Percentiles rank a stretch among this genome's conserved stretches.
Evolutionary conservation across 208 protist species (phyloP).

Genomic region (Trypanosoma mega): DNA sequence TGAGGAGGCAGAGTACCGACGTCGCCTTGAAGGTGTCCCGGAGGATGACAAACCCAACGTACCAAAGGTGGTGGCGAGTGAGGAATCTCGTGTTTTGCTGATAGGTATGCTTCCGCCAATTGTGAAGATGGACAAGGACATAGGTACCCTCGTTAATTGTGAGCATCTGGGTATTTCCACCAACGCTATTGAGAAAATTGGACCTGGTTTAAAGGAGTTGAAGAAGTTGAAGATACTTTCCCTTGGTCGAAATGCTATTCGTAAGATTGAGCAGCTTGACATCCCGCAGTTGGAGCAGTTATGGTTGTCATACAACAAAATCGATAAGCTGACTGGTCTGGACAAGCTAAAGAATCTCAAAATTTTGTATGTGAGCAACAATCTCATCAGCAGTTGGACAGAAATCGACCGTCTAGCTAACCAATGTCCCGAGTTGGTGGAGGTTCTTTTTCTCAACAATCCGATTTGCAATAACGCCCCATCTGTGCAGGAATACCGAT

Average conservation of each 20-base stretch:
- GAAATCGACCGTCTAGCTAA: conserved; percentile 93
- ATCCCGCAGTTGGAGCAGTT: conserved; percentile 92
- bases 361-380: conserved; percentile 95
- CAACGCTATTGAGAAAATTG: conserved; percentile 95
- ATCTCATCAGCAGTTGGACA: conserved; percentile 93
- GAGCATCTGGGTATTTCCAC: conserved; percentile 92
- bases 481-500: conserved; percentile 81
- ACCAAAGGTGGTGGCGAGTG: conserved; percentile 67
- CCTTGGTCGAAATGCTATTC: conserved; percentile 93
- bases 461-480: conserved; percentile 79
- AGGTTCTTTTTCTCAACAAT: conserved; percentile 94
- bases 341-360: conserved; percentile 92
- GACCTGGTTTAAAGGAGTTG: conserved; percentile 86
- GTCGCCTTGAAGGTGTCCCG: conserved; percentile 37
- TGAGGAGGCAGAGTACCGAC: conserved; percentile 68
- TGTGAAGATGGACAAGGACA: conserved; percentile 93
- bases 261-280: conserved; percentile 95
- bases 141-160: conserved; percentile 83
- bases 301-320: conserved; percentile 96
- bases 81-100: conserved; percentile 82
- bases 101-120: conserved; percentile 92
- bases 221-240: conserved; percentile 93
- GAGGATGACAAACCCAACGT: conserved; percentile 54
- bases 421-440: conserved; percentile 89
- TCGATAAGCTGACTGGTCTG: conserved; percentile 93